Percentiles rank a stretch among this genome's conserved stretches.
These are phyloP conservation scores for Solanum megistacrolobum DNA, from an alignment of 257 asterid species.

Conservation along the genomic window DNA sequence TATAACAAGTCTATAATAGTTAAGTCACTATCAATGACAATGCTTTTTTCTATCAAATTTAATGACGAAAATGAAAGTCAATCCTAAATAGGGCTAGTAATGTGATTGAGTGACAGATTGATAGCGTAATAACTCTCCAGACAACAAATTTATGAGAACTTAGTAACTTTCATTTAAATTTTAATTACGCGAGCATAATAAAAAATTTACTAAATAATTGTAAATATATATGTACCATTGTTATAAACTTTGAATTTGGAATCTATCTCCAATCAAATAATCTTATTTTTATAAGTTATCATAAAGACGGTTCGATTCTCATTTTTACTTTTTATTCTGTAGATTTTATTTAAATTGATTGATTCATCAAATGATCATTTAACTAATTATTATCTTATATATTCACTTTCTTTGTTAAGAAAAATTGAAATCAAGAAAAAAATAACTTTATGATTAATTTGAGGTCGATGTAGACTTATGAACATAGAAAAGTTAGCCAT, in stretches of 20 bases:
- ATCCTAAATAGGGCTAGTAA: background rate
- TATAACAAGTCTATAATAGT: background rate
- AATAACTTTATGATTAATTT: no score
- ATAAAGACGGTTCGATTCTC: background rate
- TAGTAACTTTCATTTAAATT: background rate
- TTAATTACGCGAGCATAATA: background rate
- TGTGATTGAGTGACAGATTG: no score
- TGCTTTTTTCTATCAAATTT: background rate
- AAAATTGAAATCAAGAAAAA: background rate
- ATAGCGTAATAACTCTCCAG: background rate
- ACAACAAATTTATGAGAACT: no score
- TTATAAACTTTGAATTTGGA: background rate
- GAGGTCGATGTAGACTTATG: background rate
- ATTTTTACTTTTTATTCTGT: no score
- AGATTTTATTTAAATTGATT: background rate
- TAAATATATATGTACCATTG: background rate
- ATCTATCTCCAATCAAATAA: background rate
- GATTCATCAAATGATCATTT: background rate
- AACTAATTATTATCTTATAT: background rate
- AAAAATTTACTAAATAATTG: background rate
- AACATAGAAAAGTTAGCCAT: background rate
- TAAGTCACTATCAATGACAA: background rate
- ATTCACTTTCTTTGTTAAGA: background rate
- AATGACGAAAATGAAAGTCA: background rate
- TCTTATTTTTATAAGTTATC: background rate